Conservation (phyloP, 345 rosid genomes). For the Eucalyptus curtisii region DNA sequence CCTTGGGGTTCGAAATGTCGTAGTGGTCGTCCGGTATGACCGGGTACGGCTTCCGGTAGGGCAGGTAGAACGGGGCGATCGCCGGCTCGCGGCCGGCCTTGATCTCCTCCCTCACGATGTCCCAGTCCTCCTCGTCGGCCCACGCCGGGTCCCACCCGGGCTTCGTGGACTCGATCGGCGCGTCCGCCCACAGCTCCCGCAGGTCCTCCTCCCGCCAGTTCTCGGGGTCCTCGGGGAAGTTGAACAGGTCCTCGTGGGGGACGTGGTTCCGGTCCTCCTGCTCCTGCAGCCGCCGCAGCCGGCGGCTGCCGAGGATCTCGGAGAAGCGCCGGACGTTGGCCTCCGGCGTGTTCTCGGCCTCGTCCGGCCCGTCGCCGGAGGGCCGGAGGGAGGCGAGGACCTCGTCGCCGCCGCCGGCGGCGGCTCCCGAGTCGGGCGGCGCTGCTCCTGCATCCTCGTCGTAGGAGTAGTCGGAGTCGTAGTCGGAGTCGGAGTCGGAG, state of each 20-base stretch:
- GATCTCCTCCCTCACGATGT: constrained; percentile 35
- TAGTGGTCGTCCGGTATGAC: constrained; percentile 51
- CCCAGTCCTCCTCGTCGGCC: constrained; percentile 79
- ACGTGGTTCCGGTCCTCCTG: constrained; percentile 27
- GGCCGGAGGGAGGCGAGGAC: constrained; percentile 17
- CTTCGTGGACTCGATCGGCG: constrained; percentile 37
- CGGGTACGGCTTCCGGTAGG: constrained; percentile 77
- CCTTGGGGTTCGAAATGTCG: constrained; percentile 54
- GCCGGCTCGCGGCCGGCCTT: constrained; percentile 51
- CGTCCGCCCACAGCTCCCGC: constrained; percentile 77
- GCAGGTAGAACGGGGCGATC: constrained; percentile 78
- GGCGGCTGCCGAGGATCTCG: constrained; percentile 22
- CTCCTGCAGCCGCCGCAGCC: constrained; percentile 21
- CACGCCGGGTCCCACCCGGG: constrained; percentile 95
- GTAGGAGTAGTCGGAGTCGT: constrained; percentile 28
- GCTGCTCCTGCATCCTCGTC: constrained; percentile 18
- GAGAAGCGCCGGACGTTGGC: constrained; percentile 34
- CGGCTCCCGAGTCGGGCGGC: background rate
- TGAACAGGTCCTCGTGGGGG: constrained; percentile 28
- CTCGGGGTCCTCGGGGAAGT: constrained; percentile 75
- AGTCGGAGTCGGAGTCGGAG: constrained; percentile 22
- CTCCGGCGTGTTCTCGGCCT: constrained; percentile 27
- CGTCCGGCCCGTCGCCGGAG: constrained; percentile 19
- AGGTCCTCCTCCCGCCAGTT: constrained; percentile 77
- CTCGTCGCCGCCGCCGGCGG: background rate